Percentiles rank a stretch among this genome's conserved stretches.
Evolutionary conservation across 1,139 yeast species (phyloP).

Genomic region (Diutina neorugosa): DNA sequence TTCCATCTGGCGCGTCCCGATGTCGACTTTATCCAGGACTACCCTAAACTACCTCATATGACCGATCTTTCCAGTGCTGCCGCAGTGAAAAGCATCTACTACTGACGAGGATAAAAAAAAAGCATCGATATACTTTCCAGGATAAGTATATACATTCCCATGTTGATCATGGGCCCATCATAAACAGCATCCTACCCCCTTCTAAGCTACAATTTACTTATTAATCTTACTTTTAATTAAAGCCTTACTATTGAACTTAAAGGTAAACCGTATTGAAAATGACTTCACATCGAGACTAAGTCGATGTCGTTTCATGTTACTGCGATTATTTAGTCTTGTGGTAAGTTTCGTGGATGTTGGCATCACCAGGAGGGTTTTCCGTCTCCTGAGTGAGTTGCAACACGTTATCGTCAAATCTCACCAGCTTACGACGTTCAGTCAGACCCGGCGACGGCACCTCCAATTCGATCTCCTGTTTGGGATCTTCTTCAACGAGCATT

Average conservation of each 20-base stretch:
- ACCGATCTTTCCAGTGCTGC: background rate
- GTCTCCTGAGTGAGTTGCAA: background rate
- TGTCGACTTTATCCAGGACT: background rate
- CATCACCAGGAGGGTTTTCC: background rate
- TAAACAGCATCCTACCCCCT: background rate
- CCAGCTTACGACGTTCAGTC: conserved; percentile 51
- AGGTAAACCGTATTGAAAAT: no score
- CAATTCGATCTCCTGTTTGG: conserved; percentile 37
- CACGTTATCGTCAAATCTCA: conserved; percentile 59
- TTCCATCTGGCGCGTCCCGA: background rate
- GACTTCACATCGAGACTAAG: no score
- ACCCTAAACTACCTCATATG: background rate
- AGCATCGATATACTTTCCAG: no score
- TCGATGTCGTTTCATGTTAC: no score
- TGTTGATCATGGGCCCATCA: background rate
- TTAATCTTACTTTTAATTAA: no score
- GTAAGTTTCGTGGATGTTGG: background rate
- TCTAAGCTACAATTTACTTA: no score
- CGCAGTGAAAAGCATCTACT: background rate
- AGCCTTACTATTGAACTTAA: no score
- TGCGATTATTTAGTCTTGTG: background rate
- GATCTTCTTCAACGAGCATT: conserved; percentile 28
- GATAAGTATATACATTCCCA: background rate
- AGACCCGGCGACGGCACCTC: conserved; percentile 22
- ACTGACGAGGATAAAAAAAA: background rate